phyloP scores from a whole-genome alignment of 2,329 filamentous ascomycete genomes.

The Aspergillus calidoustus region DNA sequence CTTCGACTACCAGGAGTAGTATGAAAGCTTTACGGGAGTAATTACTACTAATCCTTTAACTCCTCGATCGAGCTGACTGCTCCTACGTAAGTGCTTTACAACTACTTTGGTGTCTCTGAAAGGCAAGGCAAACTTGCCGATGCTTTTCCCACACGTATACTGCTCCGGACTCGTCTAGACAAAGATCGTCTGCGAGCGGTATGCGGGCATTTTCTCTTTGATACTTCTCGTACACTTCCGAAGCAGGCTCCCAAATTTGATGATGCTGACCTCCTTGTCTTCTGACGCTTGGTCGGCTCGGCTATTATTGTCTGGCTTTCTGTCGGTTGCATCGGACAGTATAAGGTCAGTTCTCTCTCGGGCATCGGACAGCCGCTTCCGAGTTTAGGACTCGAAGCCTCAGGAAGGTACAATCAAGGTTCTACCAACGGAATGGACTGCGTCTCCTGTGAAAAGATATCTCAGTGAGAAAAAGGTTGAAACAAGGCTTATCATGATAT shows the following conservation, averaged over 20 bases:
- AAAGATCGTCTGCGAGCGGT: no score
- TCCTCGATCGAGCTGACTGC: not conserved
- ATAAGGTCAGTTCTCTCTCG: not conserved
- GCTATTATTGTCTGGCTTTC: not conserved
- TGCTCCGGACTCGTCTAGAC: no score
- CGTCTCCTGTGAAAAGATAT: not conserved
- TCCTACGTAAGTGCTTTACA: no score
- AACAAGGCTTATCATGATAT: constrained; percentile 21
- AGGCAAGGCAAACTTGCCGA: no score
- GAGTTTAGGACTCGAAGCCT: not conserved
- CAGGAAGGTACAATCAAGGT: not conserved
- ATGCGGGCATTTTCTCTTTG: no score
- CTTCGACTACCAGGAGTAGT: not conserved
- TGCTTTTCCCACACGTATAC: no score
- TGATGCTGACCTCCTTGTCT: no score
- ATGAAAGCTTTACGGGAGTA: not conserved
- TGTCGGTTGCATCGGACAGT: not conserved
- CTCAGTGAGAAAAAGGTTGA: constrained; percentile 13
- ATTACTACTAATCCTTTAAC: not conserved
- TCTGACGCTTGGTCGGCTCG: not conserved
- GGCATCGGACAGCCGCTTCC: not conserved
- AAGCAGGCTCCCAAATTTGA: no score
- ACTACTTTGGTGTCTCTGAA: no score
- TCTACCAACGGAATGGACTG: not conserved
- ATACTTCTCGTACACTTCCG: no score